Evolutionary conservation across 2,329 filamentous ascomycete species (phyloP).

Genomic region (Aureobasidium zeae): DNA sequence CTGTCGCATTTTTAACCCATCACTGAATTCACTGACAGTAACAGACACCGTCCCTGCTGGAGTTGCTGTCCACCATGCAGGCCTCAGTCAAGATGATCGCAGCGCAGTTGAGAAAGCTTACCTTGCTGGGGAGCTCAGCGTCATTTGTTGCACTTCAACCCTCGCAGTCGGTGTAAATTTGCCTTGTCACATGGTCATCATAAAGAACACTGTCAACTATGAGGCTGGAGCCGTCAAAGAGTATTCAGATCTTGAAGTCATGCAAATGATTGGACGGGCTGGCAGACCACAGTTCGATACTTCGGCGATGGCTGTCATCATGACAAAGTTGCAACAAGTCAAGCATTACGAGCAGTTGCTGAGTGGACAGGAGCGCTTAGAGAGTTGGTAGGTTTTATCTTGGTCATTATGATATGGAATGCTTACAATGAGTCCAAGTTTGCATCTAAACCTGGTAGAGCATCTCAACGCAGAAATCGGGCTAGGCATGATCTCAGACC

Average conservation of each 20-base stretch:
- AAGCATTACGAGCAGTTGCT: slow-evolving; percentile 63
- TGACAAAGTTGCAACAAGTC: slow-evolving; percentile 60
- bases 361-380: slow-evolving; percentile 61
- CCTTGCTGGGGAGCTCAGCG: slow-evolving; percentile 59
- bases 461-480: slow-evolving; percentile 79
- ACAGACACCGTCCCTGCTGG: slow-evolving; percentile 45
- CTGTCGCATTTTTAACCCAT: slow-evolving; percentile 23
- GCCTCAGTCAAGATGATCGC: slow-evolving; percentile 57
- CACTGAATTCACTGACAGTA: slow-evolving; percentile 2
- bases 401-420: background rate
- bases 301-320: slow-evolving; percentile 66
- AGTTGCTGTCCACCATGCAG: slow-evolving; percentile 76
- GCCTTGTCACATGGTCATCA: slow-evolving; percentile 71
- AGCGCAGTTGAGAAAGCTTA: slow-evolving; percentile 58
- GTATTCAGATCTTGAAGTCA: slow-evolving; percentile 73
- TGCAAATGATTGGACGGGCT: slow-evolving; percentile 84
- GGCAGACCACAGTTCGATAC: slow-evolving; percentile 76
- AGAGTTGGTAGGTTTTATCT: slow-evolving; percentile 48
- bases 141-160: slow-evolving; percentile 83
- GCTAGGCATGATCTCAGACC: slow-evolving; percentile 59
- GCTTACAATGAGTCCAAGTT: slow-evolving; percentile 31
- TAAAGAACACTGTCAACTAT: slow-evolving; percentile 68
- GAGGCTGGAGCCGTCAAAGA: slow-evolving; percentile 46
- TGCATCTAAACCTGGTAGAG: slow-evolving; percentile 72
- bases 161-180: slow-evolving; percentile 76